phyloP scores from a whole-genome alignment of 495 filamentous ascomycete species.

The Collariella sp. region DNA sequence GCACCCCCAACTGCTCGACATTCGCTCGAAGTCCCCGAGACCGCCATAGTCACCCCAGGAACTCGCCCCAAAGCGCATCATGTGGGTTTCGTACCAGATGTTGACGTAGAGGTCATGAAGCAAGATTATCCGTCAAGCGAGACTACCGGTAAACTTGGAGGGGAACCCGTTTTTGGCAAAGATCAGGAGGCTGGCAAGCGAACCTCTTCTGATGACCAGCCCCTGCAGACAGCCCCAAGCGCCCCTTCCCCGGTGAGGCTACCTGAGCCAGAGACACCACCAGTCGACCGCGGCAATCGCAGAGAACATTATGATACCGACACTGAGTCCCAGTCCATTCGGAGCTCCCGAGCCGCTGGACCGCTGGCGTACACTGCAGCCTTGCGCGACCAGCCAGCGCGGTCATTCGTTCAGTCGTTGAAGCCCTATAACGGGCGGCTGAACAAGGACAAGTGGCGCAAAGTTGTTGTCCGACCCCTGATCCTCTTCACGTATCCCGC shows the following conservation, averaged over 20 bases:
- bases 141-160: neutral
- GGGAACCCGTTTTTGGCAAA: neutral
- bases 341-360: slow-evolving; percentile 19
- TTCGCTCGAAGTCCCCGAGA: neutral
- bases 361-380: slow-evolving; percentile 49
- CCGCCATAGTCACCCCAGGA: neutral
- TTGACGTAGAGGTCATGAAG: neutral
- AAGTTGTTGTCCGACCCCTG: slow-evolving; percentile 67
- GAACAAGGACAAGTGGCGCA: slow-evolving; percentile 67
- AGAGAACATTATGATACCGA: slow-evolving; percentile 21
- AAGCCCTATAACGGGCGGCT: slow-evolving; percentile 70
- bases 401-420: slow-evolving; percentile 63
- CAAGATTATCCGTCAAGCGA: neutral
- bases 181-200: neutral
- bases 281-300: neutral
- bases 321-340: slow-evolving; percentile 27
- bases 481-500: slow-evolving; percentile 81
- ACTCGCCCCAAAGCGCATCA: neutral
- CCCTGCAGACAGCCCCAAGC: neutral
- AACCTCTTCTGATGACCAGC: neutral
- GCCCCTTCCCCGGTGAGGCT: neutral
- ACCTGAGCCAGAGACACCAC: neutral
- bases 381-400: slow-evolving; percentile 49
- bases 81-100: slow-evolving; percentile 1
- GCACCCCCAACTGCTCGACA: neutral